Evolutionary conservation across 1,139 yeast genomes (phyloP).

Genomic region (Hyphopichia burtonii): DNA sequence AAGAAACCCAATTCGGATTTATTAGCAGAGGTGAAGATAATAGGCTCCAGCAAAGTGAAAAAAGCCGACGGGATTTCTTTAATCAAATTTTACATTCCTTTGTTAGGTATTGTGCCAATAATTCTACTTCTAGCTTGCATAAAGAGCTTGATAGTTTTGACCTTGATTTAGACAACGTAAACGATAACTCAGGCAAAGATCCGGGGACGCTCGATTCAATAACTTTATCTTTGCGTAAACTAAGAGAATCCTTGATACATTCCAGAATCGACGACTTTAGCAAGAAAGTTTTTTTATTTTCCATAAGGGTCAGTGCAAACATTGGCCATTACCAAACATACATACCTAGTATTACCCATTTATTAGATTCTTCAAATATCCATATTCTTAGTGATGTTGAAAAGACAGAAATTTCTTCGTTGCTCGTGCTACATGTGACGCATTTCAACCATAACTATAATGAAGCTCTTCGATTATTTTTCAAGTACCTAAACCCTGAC

Average conservation of each 20-base stretch:
- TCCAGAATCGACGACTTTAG: conserved; percentile 37
- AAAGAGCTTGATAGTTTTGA: conserved; percentile 15
- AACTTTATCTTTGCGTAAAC: conserved; percentile 36
- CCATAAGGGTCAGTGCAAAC: conserved; percentile 46
- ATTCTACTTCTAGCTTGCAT: conserved; percentile 16
- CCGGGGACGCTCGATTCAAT: conserved; percentile 21
- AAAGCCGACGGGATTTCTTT: conserved; percentile 40
- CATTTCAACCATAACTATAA: conserved; percentile 44
- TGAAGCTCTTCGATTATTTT: conserved; percentile 32
- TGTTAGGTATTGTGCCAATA: conserved; percentile 23
- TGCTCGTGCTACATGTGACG: conserved; percentile 45
- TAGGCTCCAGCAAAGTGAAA: conserved; percentile 43
- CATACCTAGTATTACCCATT: conserved; percentile 49
- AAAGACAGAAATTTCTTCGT: conserved; percentile 34
- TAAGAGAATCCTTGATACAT: conserved; percentile 55
- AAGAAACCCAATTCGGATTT: conserved; percentile 40
- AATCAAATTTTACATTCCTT: conserved; percentile 31
- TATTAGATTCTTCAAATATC: conserved; percentile 22
- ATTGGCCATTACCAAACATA: conserved; percentile 58
- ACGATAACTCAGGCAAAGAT: no score
- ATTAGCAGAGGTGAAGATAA: conserved; percentile 61
- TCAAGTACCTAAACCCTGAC: conserved; percentile 23
- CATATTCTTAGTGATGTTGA: conserved; percentile 28
- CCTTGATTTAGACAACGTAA: conserved; percentile 8
- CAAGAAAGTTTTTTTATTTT: conserved; percentile 48